phyloP scores from a whole-genome alignment of 2,329 filamentous ascomycete species.

The Anisogramma anomala region DNA sequence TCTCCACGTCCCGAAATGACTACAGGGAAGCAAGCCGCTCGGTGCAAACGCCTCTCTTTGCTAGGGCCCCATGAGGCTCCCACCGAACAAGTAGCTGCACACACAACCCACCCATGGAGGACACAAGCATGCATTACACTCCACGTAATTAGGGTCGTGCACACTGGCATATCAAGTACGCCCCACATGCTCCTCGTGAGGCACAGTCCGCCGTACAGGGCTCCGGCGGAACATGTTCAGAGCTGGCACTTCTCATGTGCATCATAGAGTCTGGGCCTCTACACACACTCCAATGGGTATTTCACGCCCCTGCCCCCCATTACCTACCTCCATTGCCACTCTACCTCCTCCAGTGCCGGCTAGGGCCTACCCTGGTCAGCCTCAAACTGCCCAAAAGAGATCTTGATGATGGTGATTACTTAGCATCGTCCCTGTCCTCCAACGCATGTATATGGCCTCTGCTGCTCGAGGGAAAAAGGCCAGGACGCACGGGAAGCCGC shows the following conservation, averaged over 20 bases:
- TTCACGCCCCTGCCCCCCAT: background rate
- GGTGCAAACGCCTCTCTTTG: conserved; percentile 1
- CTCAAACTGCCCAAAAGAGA: conserved; percentile 2
- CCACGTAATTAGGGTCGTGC: conserved; percentile 4
- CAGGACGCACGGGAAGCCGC: background rate
- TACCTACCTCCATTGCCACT: background rate
- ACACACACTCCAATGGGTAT: conserved; percentile 3
- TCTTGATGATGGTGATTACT: conserved; percentile 1
- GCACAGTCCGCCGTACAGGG: conserved; percentile 11
- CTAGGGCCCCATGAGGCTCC: conserved; percentile 13
- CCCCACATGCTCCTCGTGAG: conserved; percentile 9
- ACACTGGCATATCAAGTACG: conserved; percentile 5
- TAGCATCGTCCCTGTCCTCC: background rate
- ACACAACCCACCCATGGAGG: conserved; percentile 10
- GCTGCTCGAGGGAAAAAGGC: background rate
- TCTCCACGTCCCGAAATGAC: no score
- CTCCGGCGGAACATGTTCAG: conserved; percentile 5
- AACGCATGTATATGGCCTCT: background rate
- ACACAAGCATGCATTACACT: conserved; percentile 16
- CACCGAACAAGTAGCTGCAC: conserved; percentile 5
- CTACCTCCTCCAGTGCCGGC: background rate
- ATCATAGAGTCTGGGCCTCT: conserved; percentile 1
- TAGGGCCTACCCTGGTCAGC: conserved; percentile 3
- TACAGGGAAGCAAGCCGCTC: background rate
- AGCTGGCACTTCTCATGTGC: conserved; percentile 8